phyloP scores from a whole-genome alignment of 208 protist species.

The Crithidia fasciculata region DNA sequence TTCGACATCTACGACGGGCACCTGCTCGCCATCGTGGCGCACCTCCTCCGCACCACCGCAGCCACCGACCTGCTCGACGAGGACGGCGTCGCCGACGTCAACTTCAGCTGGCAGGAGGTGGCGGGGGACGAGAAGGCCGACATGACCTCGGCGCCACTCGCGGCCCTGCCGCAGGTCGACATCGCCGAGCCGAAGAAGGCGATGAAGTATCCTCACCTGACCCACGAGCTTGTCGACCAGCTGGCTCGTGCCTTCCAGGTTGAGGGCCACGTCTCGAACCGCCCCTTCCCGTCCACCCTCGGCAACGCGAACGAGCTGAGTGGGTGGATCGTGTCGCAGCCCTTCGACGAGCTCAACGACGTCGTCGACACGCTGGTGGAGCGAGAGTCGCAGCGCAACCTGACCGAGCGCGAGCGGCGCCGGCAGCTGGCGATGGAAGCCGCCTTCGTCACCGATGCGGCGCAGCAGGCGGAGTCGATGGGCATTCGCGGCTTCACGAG shows the following conservation, averaged over 20 bases:
- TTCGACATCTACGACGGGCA: slow-evolving; percentile 84
- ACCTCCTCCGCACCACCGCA: slow-evolving; percentile 46
- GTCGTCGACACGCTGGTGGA: slow-evolving; percentile 70
- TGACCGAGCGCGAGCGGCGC: slow-evolving; percentile 72
- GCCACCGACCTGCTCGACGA: slow-evolving; percentile 66
- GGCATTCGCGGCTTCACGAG: slow-evolving; percentile 79
- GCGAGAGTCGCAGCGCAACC: slow-evolving; percentile 48
- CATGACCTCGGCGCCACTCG: slow-evolving; percentile 44
- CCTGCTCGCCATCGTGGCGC: slow-evolving; percentile 60
- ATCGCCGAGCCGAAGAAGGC: slow-evolving; percentile 31
- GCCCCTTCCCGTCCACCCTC: slow-evolving; percentile 52
- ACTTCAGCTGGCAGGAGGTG: slow-evolving; percentile 52
- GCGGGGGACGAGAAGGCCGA: slow-evolving; percentile 27
- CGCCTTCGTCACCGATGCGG: slow-evolving; percentile 75
- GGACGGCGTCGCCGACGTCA: slow-evolving; percentile 55
- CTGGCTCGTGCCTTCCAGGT: slow-evolving; percentile 69
- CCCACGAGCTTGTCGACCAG: slow-evolving; percentile 83
- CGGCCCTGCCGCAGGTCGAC: slow-evolving; percentile 49
- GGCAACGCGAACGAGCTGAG: slow-evolving; percentile 79
- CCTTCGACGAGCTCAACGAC: slow-evolving; percentile 85
- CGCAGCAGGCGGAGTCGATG: slow-evolving; percentile 88
- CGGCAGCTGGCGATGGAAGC: slow-evolving; percentile 58
- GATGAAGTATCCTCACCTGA: slow-evolving; percentile 59
- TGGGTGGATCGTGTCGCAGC: slow-evolving; percentile 75
- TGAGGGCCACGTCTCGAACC: slow-evolving; percentile 43